Base-by-base conservation (phyloP, 208 protist genomes). In the Leishmania gerbilli region DNA sequence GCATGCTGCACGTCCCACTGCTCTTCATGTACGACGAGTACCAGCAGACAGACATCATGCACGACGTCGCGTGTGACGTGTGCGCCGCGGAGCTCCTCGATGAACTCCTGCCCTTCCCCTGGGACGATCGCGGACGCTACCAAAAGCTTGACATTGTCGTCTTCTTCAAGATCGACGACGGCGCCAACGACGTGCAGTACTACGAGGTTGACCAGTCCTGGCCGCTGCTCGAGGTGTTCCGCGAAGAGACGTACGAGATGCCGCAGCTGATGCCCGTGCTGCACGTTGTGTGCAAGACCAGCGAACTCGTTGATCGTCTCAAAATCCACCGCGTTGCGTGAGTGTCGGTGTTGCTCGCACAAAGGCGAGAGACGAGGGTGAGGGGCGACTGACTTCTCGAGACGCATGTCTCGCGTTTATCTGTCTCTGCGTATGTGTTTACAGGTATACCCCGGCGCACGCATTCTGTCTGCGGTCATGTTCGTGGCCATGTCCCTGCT, bases 11-110 rank as follows among this genome's bases (percentile, higher is more conserved):
- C 77, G 97, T 98, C 27, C 95, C 96, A 31, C 87, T 98, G n/a
- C 89, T 99, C 21, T 98, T 98, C 80, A 90, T 99, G 82, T 99
- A 99, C 86, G 95, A 98, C 77, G 95, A 98, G 84, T 97, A 97
- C 84, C 84, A 91, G 69, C 94, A 98, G 81, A 96, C 92, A 5
- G 97, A 99, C 84, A 98, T 98, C 75, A 93, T 98, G 85, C 90
- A 97, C 65, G 95, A 98, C 75, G 97, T 98, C 21, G 76, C 87
- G 27, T 96, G 92, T 71, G 95, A 98, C 74, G 81, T 89, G 9
- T 92, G 86, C 40, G 85, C 84, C 17, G 80, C 77, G 56, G 92
- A 97, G 65, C 72, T 96, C 37, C 76, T 97, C 34, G 90, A 90
- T 11, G 91, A 97, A 76, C 75, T 97, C 53, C 91, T 97, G 85